phyloP scores from a whole-genome alignment of 2,329 filamentous ascomycete genomes.

The Aspergillus piperis region DNA sequence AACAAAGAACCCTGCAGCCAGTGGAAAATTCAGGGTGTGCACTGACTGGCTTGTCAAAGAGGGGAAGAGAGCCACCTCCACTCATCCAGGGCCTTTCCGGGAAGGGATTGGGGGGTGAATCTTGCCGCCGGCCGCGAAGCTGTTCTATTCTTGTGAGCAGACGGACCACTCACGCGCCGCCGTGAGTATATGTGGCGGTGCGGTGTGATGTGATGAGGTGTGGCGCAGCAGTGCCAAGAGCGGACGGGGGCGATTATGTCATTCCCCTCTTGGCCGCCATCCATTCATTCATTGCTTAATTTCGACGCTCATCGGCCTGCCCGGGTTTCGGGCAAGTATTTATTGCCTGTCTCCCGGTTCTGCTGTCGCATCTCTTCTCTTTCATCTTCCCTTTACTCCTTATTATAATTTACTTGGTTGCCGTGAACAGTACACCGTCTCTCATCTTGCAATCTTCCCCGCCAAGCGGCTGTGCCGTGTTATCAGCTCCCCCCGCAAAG shows the following conservation, averaged over 20 bases:
- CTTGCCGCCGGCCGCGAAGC: background rate
- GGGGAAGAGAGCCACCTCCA: constrained; percentile 60
- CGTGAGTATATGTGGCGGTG: constrained; percentile 27
- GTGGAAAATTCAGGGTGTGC: background rate
- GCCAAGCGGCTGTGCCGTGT: background rate
- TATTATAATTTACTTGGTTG: background rate
- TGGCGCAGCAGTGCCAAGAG: constrained; percentile 27
- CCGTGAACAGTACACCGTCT: background rate
- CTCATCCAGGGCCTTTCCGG: constrained; percentile 57
- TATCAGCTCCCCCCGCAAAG: constrained; percentile 9
- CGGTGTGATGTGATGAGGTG: constrained; percentile 11
- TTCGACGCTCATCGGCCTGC: background rate
- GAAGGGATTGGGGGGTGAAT: background rate
- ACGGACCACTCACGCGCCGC: constrained; percentile 11
- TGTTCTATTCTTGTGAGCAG: constrained; percentile 11
- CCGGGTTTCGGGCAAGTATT: background rate
- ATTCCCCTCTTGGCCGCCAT: background rate
- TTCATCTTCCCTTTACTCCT: constrained; percentile 2
- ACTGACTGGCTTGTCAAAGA: background rate
- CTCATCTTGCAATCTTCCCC: background rate
- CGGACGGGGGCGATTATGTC: constrained; percentile 15
- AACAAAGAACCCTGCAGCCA: constrained; percentile 1
- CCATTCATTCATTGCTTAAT: background rate
- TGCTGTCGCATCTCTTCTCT: constrained; percentile 4
- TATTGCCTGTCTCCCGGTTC: constrained; percentile 10